Evolutionary conservation across 768 basidiomycete genomes (phyloP).

Genomic region (Phylloporus sp.): DNA sequence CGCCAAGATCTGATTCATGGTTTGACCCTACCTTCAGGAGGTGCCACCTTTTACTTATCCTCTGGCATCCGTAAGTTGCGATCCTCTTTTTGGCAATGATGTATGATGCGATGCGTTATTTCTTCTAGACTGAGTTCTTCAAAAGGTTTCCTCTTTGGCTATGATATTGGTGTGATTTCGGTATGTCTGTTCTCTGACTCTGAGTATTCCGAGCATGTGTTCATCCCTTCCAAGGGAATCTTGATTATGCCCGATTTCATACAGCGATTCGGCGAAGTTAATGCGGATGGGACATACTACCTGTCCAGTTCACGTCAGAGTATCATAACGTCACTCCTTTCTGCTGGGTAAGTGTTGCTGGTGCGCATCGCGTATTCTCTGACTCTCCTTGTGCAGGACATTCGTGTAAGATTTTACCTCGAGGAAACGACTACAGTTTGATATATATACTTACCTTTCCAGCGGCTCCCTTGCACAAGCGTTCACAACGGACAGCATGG

Average conservation of each 20-base stretch:
- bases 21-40: slow-evolving; percentile 3
- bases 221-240: slow-evolving; percentile 5
- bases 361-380: too few relatives aligned
- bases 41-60: not conserved
- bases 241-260: slow-evolving; percentile 16
- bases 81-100: not conserved
- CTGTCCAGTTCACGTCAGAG: slow-evolving; percentile 17
- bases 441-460: not conserved
- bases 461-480: slow-evolving; percentile 65
- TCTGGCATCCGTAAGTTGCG: not conserved
- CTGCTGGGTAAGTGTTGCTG: slow-evolving; percentile 6
- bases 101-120: not conserved
- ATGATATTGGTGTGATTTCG: slow-evolving; percentile 15
- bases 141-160: slow-evolving; percentile 14
- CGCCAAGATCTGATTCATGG: not conserved
- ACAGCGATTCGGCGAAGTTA: slow-evolving; percentile 10
- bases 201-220: not conserved
- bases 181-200: not conserved
- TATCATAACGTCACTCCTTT: slow-evolving; percentile 16
- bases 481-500: slow-evolving; percentile 16
- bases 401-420: slow-evolving; percentile 6
- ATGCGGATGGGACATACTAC: slow-evolving; percentile 6
- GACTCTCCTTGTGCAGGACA: not conserved
- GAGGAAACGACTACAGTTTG: not conserved
- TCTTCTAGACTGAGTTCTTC: slow-evolving; percentile 1